Percentiles rank a stretch among this genome's conserved stretches.
phyloP scores from a whole-genome alignment of 1,284 basidiomycete genomes.

The Coniophora puteana region DNA sequence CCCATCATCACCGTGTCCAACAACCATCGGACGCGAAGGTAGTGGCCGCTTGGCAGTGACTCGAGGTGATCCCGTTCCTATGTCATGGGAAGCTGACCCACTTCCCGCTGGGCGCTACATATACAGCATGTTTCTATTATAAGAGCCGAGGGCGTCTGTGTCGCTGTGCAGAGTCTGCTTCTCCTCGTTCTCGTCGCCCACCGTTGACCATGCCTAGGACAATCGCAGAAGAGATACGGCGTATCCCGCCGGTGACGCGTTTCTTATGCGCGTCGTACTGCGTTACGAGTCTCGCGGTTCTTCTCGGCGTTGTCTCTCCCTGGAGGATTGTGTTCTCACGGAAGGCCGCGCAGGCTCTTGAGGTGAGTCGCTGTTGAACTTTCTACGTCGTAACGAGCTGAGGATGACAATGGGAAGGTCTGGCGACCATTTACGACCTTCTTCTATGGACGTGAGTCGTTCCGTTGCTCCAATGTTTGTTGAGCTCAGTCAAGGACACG shows the following conservation, averaged over 20 bases:
- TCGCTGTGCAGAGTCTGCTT: too few relatives aligned
- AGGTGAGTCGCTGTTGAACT: slow-evolving; percentile 58
- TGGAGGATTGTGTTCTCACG: slow-evolving; percentile 58
- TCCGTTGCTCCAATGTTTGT: neutral
- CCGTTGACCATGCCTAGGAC: too few relatives aligned
- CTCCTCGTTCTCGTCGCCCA: too few relatives aligned
- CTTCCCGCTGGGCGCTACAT: too few relatives aligned
- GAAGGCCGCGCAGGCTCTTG: slow-evolving; percentile 43
- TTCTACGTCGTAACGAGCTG: slow-evolving; percentile 3
- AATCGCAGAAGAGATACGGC: slow-evolving; percentile 58
- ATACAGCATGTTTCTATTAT: too few relatives aligned
- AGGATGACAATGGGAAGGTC: slow-evolving; percentile 5
- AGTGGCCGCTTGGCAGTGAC: too few relatives aligned
- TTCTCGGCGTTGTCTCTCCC: slow-evolving; percentile 53
- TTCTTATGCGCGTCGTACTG: slow-evolving; percentile 62
- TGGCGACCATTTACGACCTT: slow-evolving; percentile 79
- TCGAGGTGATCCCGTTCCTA: too few relatives aligned
- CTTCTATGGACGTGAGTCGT: slow-evolving; percentile 70
- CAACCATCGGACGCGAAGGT: too few relatives aligned
- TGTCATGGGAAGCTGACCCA: too few relatives aligned
- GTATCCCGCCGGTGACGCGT: slow-evolving; percentile 85
- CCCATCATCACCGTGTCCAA: too few relatives aligned
- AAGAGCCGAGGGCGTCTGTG: too few relatives aligned
- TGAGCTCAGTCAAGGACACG: slow-evolving; percentile 1
- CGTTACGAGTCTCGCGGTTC: slow-evolving; percentile 56